Evolutionary conservation across 768 basidiomycete genomes (phyloP).

Genomic region (Russula emetica): DNA sequence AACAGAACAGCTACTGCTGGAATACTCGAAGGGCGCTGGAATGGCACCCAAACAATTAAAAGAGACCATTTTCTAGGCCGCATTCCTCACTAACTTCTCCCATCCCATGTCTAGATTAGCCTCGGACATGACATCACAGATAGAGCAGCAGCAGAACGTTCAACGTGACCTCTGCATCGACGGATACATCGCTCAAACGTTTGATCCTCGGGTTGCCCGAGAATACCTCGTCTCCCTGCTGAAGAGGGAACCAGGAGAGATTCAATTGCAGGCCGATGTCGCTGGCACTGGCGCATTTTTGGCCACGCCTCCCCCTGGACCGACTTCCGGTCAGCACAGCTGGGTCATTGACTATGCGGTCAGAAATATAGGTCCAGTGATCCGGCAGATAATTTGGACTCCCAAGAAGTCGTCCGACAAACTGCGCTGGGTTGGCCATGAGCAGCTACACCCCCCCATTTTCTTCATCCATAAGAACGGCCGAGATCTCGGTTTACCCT

Average conservation of each 20-base stretch:
- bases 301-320: background rate
- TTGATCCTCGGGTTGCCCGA: background rate
- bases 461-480: constrained; percentile 5
- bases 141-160: background rate
- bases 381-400: constrained; percentile 8
- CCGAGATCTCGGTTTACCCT: constrained; percentile 1
- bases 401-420: background rate
- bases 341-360: constrained; percentile 1
- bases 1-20: background rate
- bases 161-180: constrained; percentile 2
- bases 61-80: background rate
- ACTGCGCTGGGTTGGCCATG: constrained; percentile 5
- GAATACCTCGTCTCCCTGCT: background rate
- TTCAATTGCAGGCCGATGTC: background rate
- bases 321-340: background rate
- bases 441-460: constrained; percentile 12
- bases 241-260: background rate
- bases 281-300: background rate
- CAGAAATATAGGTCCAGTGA: background rate
- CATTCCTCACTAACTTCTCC: background rate
- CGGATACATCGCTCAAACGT: constrained; percentile 8
- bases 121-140: background rate
- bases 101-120: background rate
- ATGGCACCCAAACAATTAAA: background rate
- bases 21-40: background rate